Conservation (phyloP, 129 eudicot species). For the Helianthus tuberosus region DNA sequence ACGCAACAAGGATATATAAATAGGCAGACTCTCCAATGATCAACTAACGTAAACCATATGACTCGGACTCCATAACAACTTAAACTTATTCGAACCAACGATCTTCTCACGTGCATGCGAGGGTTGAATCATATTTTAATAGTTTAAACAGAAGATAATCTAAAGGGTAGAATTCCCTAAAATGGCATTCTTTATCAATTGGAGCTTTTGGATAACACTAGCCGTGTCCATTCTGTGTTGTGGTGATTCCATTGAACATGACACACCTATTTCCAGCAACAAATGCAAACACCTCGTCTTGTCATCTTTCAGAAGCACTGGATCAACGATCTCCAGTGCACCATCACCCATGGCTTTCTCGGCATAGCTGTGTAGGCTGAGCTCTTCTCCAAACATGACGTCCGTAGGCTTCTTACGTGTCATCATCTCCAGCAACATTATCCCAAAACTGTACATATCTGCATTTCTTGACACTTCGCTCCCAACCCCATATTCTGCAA, state of each 20-base stretch:
- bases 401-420: constrained; percentile 38
- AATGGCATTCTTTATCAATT: constrained; percentile 20
- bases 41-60: no score
- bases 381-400: constrained; percentile 30
- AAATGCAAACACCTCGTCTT: constrained; percentile 23
- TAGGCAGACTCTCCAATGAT: no score
- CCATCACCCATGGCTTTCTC: constrained; percentile 28
- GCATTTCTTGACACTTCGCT: constrained; percentile 37
- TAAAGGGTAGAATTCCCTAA: constrained; percentile 12
- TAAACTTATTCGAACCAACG: no score
- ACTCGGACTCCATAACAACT: no score
- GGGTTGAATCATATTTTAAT: no score
- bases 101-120: no score
- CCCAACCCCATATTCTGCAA: constrained; percentile 53
- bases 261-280: constrained; percentile 42
- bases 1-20: no score
- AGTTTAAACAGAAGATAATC: no score
- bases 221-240: constrained; percentile 35
- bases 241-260: constrained; percentile 50
- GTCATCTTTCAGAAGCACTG: constrained; percentile 28
- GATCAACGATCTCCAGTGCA: constrained; percentile 33
- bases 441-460: constrained; percentile 45
- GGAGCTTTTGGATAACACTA: constrained; percentile 28
- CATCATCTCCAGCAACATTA: constrained; percentile 42
- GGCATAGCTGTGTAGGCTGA: constrained; percentile 39